Evolutionary conservation across 345 rosid species (phyloP).

Genomic region (Conringia planisiliqua): DNA sequence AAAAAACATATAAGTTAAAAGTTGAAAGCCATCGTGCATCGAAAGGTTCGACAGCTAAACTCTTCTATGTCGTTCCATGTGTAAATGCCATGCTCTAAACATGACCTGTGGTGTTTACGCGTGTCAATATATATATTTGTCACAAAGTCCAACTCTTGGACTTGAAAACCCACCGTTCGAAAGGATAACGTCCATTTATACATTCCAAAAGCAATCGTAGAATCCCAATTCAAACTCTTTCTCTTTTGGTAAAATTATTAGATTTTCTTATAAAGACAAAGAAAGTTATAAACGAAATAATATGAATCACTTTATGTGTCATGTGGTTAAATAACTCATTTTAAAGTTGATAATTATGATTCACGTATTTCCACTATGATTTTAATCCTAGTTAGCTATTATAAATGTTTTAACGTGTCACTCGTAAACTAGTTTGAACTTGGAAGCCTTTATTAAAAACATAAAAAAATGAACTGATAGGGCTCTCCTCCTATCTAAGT

Average conservation of each 20-base stretch:
- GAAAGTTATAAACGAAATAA: neutral
- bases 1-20: conserved; percentile 1
- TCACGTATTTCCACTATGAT: neutral
- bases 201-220: conserved; percentile 24
- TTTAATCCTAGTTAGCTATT: neutral
- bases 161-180: conserved; percentile 16
- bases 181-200: conserved; percentile 20
- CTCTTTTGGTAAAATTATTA: neutral
- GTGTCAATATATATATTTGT: conserved; percentile 2
- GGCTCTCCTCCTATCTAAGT: neutral
- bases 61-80: conserved; percentile 20
- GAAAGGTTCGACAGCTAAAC: conserved; percentile 8
- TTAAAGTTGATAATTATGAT: neutral
- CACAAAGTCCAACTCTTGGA: conserved; percentile 8
- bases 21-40: conserved; percentile 5
- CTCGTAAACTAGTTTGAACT: neutral
- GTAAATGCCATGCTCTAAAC: conserved; percentile 23
- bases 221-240: conserved; percentile 15
- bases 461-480: neutral
- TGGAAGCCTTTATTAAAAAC: neutral
- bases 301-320: neutral
- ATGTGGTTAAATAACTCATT: neutral
- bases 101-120: neutral
- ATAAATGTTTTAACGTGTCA: neutral
- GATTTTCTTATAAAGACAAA: neutral